Evolutionary conservation across 768 basidiomycete genomes (phyloP).

Genomic region (Mycena indigotica): DNA sequence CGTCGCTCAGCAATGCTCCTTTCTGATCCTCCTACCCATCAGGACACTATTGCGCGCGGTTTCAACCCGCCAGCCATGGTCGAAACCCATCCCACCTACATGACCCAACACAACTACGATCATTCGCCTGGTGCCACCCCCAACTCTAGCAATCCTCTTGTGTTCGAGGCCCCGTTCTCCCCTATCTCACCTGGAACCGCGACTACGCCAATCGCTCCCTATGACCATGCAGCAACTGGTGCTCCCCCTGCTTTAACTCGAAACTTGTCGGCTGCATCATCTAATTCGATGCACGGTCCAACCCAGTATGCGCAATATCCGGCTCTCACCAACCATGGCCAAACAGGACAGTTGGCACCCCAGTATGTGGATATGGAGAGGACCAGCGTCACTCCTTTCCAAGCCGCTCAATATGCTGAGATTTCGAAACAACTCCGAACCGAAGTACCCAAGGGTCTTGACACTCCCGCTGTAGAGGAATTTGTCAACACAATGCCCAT

Average conservation of each 20-base stretch:
- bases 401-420: conserved; percentile 73
- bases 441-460: conserved; percentile 38
- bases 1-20: conserved; percentile 65
- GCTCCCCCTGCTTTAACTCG: conserved; percentile 11
- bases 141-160: conserved; percentile 41
- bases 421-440: conserved; percentile 60
- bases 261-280: conserved; percentile 13
- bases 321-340: conserved; percentile 26
- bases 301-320: conserved; percentile 14
- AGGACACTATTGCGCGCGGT: conserved; percentile 41
- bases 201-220: conserved; percentile 14
- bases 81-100: conserved; percentile 46
- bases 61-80: conserved; percentile 63
- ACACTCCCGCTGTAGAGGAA: conserved; percentile 33
- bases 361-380: conserved; percentile 69
- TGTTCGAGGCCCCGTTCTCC: conserved; percentile 39
- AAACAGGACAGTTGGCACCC: conserved; percentile 14
- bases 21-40: conserved; percentile 51
- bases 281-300: neutral
- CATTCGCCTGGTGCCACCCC: conserved; percentile 21
- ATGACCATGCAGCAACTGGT: neutral
- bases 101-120: conserved; percentile 38
- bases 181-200: conserved; percentile 30
- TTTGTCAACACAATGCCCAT: conserved; percentile 18
- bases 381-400: conserved; percentile 73